These are phyloP conservation scores for Dendryphion nanum DNA, from an alignment of 2,329 filamentous ascomycete genomes.

Conservation along the genomic window DNA sequence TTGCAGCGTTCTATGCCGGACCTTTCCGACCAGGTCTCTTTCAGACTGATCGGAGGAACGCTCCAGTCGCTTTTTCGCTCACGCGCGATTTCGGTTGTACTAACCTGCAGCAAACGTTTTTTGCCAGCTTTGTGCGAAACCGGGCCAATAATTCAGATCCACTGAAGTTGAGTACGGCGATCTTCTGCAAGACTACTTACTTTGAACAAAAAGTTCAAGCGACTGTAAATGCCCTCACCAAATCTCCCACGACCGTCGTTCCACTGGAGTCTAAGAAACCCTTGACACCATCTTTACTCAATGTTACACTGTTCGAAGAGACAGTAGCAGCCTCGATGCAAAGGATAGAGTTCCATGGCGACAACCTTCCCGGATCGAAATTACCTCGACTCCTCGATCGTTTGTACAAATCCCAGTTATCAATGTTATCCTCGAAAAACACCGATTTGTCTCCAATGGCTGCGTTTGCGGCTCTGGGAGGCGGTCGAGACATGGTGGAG, in stretches of 20 bases:
- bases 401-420: neutral
- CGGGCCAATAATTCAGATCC: conserved; percentile 1
- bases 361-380: neutral
- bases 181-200: conserved; percentile 30
- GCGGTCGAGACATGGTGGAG: conserved; percentile 13
- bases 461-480: conserved; percentile 35
- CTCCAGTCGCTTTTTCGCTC: too few species aligned
- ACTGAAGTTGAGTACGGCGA: conserved; percentile 1
- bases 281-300: neutral
- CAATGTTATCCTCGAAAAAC: too few species aligned
- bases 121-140: neutral
- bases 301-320: neutral
- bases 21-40: too few species aligned
- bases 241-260: neutral
- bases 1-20: neutral
- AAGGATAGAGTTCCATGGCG: too few species aligned
- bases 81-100: neutral
- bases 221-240: conserved; percentile 21
- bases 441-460: too few species aligned
- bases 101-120: neutral
- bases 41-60: neutral
- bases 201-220: conserved; percentile 43
- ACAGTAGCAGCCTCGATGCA: too few species aligned
- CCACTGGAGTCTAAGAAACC: neutral
- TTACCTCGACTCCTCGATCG: neutral